A percentile compares a stretch with the other conserved stretches of the same genome.
phyloP scores from a whole-genome alignment of 345 rosid species.

The Hevea brasiliensis region DNA sequence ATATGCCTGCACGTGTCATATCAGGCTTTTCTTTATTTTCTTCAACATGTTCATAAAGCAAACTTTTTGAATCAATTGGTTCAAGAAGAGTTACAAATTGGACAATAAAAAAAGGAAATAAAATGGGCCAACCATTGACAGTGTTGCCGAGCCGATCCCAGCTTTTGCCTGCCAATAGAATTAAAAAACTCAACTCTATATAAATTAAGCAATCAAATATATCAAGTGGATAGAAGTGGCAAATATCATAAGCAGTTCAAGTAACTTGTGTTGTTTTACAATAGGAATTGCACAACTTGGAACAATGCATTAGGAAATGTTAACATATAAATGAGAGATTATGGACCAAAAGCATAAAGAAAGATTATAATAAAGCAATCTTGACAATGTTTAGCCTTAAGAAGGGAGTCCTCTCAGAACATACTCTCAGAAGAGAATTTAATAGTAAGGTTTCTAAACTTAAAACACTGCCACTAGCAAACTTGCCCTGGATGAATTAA shows the following conservation, averaged over 20 bases:
- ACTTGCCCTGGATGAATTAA: not conserved
- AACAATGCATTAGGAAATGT: not conserved
- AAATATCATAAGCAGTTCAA: too few species aligned
- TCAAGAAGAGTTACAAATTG: not conserved
- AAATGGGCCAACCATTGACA: slow-evolving; percentile 72
- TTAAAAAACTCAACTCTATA: not conserved
- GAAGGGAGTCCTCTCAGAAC: not conserved
- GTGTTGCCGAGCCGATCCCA: slow-evolving; percentile 95
- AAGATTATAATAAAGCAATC: not conserved
- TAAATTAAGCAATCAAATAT: not conserved
- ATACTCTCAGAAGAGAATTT: not conserved
- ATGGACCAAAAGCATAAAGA: not conserved
- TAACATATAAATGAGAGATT: not conserved
- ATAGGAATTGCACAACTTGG: not conserved
- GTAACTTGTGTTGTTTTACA: not conserved
- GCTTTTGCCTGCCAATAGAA: slow-evolving; percentile 79
- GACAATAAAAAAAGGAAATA: not conserved
- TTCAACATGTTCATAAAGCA: not conserved
- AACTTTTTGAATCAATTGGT: not conserved
- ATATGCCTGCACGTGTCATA: slow-evolving; percentile 59
- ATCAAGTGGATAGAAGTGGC: not conserved
- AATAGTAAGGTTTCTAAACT: not conserved
- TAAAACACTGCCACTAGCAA: not conserved
- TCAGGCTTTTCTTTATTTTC: not conserved
- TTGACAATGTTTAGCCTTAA: not conserved